These are phyloP conservation scores for Colletotrichum lini DNA, from an alignment of 2,329 filamentous ascomycete genomes.

Conservation along the genomic window DNA sequence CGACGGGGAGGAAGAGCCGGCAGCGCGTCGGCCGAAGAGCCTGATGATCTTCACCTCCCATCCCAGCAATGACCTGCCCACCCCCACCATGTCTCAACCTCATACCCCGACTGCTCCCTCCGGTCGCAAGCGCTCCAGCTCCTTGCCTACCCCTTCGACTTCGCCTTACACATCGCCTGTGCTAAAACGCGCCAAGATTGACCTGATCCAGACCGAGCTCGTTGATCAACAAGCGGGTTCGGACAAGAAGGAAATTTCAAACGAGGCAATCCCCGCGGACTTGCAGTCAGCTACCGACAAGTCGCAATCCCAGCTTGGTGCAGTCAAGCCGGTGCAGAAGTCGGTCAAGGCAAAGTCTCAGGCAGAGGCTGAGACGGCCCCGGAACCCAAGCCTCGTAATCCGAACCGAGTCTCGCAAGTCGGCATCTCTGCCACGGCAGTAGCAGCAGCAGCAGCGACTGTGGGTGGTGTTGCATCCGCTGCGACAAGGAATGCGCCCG, in stretches of 20 bases:
- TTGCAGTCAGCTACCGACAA: conserved; percentile 1
- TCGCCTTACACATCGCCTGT: conserved; percentile 46
- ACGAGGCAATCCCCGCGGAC: conserved; percentile 25
- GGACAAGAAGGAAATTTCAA: conserved; percentile 36
- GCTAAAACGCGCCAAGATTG: conserved; percentile 37
- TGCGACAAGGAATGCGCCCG: background rate
- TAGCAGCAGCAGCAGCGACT: conserved; percentile 13
- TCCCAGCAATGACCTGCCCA: conserved; percentile 49
- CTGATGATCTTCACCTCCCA: conserved; percentile 53
- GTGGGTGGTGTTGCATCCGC: conserved; percentile 16
- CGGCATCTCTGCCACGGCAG: conserved; percentile 13
- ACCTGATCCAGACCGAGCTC: conserved; percentile 9
- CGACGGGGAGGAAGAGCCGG: conserved; percentile 51
- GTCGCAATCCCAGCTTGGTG: conserved; percentile 12
- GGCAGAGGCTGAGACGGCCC: conserved; percentile 20
- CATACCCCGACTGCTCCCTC: conserved; percentile 53
- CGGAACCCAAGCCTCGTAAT: conserved; percentile 37
- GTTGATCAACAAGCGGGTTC: conserved; percentile 12
- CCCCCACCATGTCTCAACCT: conserved; percentile 53
- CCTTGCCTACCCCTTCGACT: conserved; percentile 59
- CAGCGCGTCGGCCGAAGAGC: conserved; percentile 63
- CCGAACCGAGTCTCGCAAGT: conserved; percentile 37
- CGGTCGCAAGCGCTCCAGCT: conserved; percentile 62
- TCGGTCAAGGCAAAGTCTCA: conserved; percentile 2
- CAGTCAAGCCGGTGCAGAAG: conserved; percentile 1